phyloP scores from a whole-genome alignment of 169 alveolate genomes.

The Plasmodium billcollinsi region DNA sequence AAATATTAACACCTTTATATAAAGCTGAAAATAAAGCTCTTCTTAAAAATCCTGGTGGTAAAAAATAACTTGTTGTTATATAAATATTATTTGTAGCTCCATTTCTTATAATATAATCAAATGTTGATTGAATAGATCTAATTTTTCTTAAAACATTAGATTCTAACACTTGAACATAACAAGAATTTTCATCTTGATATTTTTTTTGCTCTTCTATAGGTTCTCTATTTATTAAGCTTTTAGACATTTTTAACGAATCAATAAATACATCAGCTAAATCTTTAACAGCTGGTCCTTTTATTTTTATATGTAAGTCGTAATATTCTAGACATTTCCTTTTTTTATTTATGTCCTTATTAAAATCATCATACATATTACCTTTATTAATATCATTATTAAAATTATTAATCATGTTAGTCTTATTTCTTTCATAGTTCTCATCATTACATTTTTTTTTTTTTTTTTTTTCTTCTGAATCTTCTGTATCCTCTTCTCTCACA shows the following conservation, averaged over 20 bases:
- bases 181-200: constrained; percentile 72
- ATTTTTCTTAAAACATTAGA: constrained; percentile 79
- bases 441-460: background rate
- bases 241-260: constrained; percentile 80
- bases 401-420: no score
- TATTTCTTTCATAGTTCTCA: constrained; percentile 1
- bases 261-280: constrained; percentile 82
- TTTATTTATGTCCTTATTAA: constrained; percentile 9
- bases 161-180: constrained; percentile 84
- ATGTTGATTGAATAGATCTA: constrained; percentile 80
- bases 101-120: constrained; percentile 52
- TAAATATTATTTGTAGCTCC: constrained; percentile 81
- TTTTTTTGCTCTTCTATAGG: constrained; percentile 64
- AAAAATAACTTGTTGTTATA: constrained; percentile 88
- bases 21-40: constrained; percentile 84
- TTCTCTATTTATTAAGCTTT: constrained; percentile 12
- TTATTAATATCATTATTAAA: background rate
- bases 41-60: constrained; percentile 88
- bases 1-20: constrained; percentile 78
- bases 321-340: constrained; percentile 64
- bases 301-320: constrained; percentile 70
- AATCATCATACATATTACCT: constrained; percentile 4
- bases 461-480: background rate
- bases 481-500: background rate
- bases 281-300: constrained; percentile 82